Percentiles rank a stretch among this genome's conserved stretches.
phyloP scores from a whole-genome alignment of 192 early-diverging fungal species.

The Coemansia sp. region DNA sequence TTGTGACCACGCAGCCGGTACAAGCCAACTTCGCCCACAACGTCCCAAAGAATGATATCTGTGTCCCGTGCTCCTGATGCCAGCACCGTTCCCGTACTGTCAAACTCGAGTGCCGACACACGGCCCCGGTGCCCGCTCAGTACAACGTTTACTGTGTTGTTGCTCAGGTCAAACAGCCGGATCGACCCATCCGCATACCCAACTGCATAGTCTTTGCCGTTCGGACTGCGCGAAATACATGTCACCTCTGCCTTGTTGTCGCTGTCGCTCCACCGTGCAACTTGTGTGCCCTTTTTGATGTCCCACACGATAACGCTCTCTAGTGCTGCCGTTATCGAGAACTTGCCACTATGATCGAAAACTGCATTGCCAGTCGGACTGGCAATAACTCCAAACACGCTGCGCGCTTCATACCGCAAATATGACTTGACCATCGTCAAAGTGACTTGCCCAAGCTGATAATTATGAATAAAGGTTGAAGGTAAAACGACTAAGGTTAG shows the following conservation, averaged over 20 bases:
- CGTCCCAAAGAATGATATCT: slow-evolving; percentile 94
- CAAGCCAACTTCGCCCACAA: slow-evolving; percentile 86
- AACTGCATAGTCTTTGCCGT: slow-evolving; percentile 77
- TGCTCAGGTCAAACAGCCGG: slow-evolving; percentile 77
- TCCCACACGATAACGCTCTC: slow-evolving; percentile 86
- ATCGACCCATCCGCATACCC: slow-evolving; percentile 93
- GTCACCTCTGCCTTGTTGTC: slow-evolving; percentile 88
- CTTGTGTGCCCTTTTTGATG: slow-evolving; percentile 75
- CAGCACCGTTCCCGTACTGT: slow-evolving; percentile 74
- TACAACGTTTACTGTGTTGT: slow-evolving; percentile 61
- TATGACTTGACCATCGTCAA: slow-evolving; percentile 61
- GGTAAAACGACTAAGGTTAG: slow-evolving; percentile 2
- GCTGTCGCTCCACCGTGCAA: slow-evolving; percentile 75
- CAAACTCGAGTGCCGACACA: slow-evolving; percentile 82
- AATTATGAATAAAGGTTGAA: background rate
- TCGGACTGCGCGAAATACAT: slow-evolving; percentile 68
- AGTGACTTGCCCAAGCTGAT: background rate
- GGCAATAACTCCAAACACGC: slow-evolving; percentile 83
- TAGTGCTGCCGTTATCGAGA: slow-evolving; percentile 78
- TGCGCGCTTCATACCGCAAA: slow-evolving; percentile 76
- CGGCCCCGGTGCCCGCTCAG: slow-evolving; percentile 91
- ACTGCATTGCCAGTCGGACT: slow-evolving; percentile 68
- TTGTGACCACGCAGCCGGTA: slow-evolving; percentile 91
- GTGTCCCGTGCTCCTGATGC: slow-evolving; percentile 93
- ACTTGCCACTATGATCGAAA: slow-evolving; percentile 69